Evolutionary conservation across 768 basidiomycete genomes (phyloP).

Genomic region (Termitomyces sp.): DNA sequence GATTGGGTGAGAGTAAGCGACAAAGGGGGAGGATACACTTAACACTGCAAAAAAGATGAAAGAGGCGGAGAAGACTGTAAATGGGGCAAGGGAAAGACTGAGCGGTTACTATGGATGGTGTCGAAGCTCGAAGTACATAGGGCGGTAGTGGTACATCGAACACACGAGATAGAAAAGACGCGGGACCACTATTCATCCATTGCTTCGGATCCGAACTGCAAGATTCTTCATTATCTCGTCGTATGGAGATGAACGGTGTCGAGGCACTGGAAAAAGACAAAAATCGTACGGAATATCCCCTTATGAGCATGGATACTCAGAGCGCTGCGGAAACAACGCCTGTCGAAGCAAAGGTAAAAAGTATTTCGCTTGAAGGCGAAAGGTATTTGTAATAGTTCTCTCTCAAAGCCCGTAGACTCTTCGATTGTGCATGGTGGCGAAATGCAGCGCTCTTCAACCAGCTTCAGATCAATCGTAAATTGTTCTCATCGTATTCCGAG

Average conservation of each 20-base stretch:
- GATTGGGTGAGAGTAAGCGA: background rate
- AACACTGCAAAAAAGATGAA: background rate
- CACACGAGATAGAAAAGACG: background rate
- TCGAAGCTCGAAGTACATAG: background rate
- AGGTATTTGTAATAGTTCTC: background rate
- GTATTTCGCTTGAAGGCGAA: background rate
- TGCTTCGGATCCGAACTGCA: background rate
- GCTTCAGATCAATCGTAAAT: background rate
- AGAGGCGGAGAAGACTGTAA: no score
- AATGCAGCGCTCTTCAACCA: background rate
- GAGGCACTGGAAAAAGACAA: background rate
- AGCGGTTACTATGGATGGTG: background rate
- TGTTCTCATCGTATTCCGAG: background rate
- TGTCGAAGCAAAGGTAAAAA: background rate
- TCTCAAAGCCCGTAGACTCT: background rate
- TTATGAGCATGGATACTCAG: background rate
- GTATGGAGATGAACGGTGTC: background rate
- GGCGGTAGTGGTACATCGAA: background rate
- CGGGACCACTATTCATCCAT: background rate
- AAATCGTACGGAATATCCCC: background rate
- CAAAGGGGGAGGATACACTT: background rate
- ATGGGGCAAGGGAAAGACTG: background rate
- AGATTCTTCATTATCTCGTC: background rate
- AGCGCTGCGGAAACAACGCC: no score
- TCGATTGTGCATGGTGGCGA: background rate